Evolutionary conservation across 2,329 filamentous ascomycete genomes (phyloP).

Genomic region (Sphaerostilbella broomeana): DNA sequence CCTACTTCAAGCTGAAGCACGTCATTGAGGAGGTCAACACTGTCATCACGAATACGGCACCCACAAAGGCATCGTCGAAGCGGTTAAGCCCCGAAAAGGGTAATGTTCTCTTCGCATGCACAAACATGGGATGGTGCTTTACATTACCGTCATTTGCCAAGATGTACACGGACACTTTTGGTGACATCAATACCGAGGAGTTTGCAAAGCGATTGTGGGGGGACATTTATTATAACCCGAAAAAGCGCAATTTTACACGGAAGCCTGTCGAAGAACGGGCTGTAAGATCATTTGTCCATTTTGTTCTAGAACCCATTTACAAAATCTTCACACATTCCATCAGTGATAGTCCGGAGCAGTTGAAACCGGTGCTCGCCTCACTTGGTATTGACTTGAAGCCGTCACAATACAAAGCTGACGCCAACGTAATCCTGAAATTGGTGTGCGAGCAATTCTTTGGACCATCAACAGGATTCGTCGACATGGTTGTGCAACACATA

Average conservation of each 20-base stretch:
- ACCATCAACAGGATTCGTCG: slow-evolving; percentile 80
- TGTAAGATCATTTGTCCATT: slow-evolving; percentile 85
- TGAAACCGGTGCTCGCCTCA: slow-evolving; percentile 69
- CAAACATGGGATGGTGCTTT: slow-evolving; percentile 93
- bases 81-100: slow-evolving; percentile 92
- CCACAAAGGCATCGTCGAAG: slow-evolving; percentile 69
- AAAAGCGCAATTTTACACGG: slow-evolving; percentile 82
- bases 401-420: slow-evolving; percentile 84
- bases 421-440: slow-evolving; percentile 77
- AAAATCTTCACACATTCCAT: slow-evolving; percentile 95
- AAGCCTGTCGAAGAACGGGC: slow-evolving; percentile 76
- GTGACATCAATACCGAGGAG: slow-evolving; percentile 72
- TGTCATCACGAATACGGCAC: slow-evolving; percentile 79
- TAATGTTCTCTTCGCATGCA: slow-evolving; percentile 95
- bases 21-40: slow-evolving; percentile 99
- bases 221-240: slow-evolving; percentile 92
- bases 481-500: slow-evolving; percentile 87
- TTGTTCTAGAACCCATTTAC: slow-evolving; percentile 93
- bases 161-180: slow-evolving; percentile 89
- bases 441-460: slow-evolving; percentile 97
- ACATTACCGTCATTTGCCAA: slow-evolving; percentile 89
- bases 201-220: slow-evolving; percentile 88
- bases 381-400: slow-evolving; percentile 86
- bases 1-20: slow-evolving; percentile 98
- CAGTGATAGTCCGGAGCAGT: slow-evolving; percentile 77